Evolutionary conservation across 202 grass and related monocot species (phyloP).

Genomic region (Bolboschoenoplectus hybrid): DNA sequence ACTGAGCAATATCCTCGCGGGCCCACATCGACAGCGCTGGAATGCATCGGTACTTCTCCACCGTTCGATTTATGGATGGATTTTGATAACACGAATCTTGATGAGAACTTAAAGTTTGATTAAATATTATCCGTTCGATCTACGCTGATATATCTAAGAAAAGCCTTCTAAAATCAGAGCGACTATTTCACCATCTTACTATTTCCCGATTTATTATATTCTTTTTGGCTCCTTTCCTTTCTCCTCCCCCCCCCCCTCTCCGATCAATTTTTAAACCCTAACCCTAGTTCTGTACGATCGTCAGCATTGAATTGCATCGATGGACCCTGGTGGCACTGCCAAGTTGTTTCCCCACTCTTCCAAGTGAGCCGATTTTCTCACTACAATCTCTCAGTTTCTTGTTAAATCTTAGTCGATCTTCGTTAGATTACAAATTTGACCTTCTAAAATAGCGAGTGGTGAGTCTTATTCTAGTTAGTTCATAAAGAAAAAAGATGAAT

Average conservation of each 20-base stretch:
- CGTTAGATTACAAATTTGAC: background rate
- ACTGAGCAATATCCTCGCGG: too few species aligned
- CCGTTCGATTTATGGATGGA: too few species aligned
- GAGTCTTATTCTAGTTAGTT: background rate
- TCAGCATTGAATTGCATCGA: constrained; percentile 16
- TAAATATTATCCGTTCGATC: too few species aligned
- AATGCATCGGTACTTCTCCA: too few species aligned
- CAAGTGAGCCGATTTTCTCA: constrained; percentile 20
- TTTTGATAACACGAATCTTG: too few species aligned
- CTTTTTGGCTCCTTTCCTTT: background rate
- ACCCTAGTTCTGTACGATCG: constrained; percentile 10
- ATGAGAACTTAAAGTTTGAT: too few species aligned
- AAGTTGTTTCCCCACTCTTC: background rate
- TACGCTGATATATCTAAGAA: too few species aligned
- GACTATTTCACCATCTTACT: background rate
- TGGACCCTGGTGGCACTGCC: constrained; percentile 16
- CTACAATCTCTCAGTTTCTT: background rate
- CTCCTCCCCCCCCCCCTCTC: background rate
- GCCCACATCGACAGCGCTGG: too few species aligned
- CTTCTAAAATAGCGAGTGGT: background rate
- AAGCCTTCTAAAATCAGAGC: background rate
- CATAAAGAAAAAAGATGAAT: background rate
- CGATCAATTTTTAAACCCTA: background rate
- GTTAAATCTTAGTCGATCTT: background rate
- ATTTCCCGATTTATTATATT: background rate